phyloP scores from a whole-genome alignment of 768 basidiomycete genomes.

The Russula virescens region DNA sequence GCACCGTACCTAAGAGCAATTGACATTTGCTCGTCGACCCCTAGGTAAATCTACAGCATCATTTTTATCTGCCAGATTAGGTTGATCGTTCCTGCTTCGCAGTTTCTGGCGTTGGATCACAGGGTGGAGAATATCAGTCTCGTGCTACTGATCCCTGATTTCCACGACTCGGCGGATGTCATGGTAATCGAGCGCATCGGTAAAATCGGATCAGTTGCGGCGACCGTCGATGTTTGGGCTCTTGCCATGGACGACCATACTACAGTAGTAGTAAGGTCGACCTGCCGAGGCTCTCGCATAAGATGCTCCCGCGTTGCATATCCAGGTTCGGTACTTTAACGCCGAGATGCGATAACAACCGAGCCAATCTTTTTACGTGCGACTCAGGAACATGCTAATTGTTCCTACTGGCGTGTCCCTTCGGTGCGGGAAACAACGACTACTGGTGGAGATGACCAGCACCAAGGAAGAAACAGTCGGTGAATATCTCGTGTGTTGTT shows the following conservation, averaged over 20 bases:
- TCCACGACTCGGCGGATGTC: not conserved
- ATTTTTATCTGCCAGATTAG: no score
- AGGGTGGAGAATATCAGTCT: conserved; percentile 9
- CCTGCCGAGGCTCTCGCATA: not conserved
- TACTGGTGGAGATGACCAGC: conserved; percentile 2
- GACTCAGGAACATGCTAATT: conserved; percentile 1
- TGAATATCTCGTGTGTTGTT: not conserved
- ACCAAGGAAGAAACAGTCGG: not conserved
- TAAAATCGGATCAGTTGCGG: no score
- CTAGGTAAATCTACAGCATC: no score
- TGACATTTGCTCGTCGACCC: conserved; percentile 9
- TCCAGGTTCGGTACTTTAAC: conserved; percentile 1
- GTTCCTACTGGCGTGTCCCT: conserved; percentile 1
- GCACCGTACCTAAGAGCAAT: conserved; percentile 10
- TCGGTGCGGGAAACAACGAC: conserved; percentile 2
- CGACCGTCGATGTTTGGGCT: conserved; percentile 3
- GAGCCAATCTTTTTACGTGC: conserved; percentile 4
- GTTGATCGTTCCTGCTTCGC: no score
- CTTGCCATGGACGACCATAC: not conserved
- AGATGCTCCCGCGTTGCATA: not conserved
- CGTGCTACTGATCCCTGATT: not conserved
- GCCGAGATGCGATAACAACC: not conserved
- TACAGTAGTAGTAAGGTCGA: no score
- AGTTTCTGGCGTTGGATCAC: conserved; percentile 8
- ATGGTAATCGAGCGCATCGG: conserved; percentile 5